phyloP scores from a whole-genome alignment of 2,329 filamentous ascomycete species.

The Pseudofabraea citricarpa region DNA sequence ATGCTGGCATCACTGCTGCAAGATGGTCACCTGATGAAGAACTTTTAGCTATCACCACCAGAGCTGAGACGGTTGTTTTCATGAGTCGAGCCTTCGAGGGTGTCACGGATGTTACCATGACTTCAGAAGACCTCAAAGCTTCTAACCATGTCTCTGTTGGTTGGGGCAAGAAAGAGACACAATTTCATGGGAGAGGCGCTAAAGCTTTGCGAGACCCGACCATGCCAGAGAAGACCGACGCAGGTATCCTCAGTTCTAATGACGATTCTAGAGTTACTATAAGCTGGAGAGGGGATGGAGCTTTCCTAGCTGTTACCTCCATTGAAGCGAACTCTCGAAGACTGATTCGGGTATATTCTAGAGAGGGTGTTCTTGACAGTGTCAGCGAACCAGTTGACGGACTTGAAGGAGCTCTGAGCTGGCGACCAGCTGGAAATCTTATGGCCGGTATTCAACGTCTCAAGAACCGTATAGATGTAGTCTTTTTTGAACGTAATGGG shows the following conservation, averaged over 20 bases:
- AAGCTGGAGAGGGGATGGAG: constrained; percentile 92
- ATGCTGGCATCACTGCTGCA: constrained; percentile 84
- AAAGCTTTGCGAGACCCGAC: constrained; percentile 87
- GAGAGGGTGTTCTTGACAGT: constrained; percentile 86
- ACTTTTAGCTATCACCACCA: constrained; percentile 77
- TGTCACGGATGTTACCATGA: constrained; percentile 69
- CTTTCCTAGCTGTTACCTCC: constrained; percentile 81
- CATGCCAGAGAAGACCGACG: constrained; percentile 86
- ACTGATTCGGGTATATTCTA: constrained; percentile 82
- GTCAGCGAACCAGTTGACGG: constrained; percentile 93
- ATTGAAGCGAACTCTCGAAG: constrained; percentile 66
- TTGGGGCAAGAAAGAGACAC: constrained; percentile 97
- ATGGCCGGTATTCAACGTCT: constrained; percentile 79
- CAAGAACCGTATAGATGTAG: constrained; percentile 67
- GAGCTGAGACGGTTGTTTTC: constrained; percentile 73
- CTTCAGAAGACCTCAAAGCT: constrained; percentile 71
- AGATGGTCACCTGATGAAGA: constrained; percentile 96
- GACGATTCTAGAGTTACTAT: constrained; percentile 71
- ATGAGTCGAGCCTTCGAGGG: constrained; percentile 92
- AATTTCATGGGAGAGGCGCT: constrained; percentile 90
- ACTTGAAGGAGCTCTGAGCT: constrained; percentile 82
- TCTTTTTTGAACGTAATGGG: constrained; percentile 98
- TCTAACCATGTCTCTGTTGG: constrained; percentile 94
- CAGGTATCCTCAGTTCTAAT: constrained; percentile 68
- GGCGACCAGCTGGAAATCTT: constrained; percentile 86